Conservation (phyloP, 805 yeast species). For the Ogataea naganishii region DNA sequence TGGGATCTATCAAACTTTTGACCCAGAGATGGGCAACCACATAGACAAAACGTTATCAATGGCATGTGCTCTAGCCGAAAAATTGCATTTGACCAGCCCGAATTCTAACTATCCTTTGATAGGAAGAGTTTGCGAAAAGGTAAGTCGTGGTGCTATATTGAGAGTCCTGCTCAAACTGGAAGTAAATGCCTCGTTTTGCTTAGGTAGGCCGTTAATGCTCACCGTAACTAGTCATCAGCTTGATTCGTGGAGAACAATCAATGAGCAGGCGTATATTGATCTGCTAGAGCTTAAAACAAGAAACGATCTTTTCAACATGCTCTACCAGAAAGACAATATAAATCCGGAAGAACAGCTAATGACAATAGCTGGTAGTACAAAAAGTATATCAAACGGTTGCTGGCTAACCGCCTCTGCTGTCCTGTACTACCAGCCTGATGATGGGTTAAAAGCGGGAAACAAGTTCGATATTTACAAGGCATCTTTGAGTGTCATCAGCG, state of each 20-base stretch:
- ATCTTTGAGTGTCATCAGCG: constrained; percentile 2
- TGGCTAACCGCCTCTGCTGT: constrained; percentile 8
- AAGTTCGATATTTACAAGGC: too few relatives aligned
- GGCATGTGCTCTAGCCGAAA: constrained; percentile 11
- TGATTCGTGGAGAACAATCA: too few relatives aligned
- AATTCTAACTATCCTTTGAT: constrained; percentile 3
- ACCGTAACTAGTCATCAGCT: constrained; percentile 5
- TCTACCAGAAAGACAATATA: too few relatives aligned
- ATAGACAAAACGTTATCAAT: constrained; percentile 9
- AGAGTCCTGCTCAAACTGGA: constrained; percentile 7
- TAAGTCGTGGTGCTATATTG: constrained; percentile 5
- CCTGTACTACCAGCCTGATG: too few relatives aligned
- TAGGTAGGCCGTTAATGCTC: constrained; percentile 9
- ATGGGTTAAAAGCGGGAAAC: too few relatives aligned
- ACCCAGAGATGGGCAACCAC: constrained; percentile 10
- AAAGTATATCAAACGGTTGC: too few relatives aligned
- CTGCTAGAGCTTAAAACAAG: too few relatives aligned
- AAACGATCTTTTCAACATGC: too few relatives aligned
- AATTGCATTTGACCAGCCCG: constrained; percentile 6
- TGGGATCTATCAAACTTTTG: constrained; percentile 9
- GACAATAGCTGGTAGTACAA: too few relatives aligned
- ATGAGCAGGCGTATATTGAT: too few relatives aligned
- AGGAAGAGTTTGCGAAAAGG: constrained; percentile 6
- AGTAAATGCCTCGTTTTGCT: constrained; percentile 4
- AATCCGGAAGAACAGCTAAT: too few relatives aligned